Percentiles rank a stretch among this genome's conserved stretches.
Evolutionary conservation across 2,329 filamentous ascomycete genomes (phyloP).

Genomic region (Diaporthe ilicicola): DNA sequence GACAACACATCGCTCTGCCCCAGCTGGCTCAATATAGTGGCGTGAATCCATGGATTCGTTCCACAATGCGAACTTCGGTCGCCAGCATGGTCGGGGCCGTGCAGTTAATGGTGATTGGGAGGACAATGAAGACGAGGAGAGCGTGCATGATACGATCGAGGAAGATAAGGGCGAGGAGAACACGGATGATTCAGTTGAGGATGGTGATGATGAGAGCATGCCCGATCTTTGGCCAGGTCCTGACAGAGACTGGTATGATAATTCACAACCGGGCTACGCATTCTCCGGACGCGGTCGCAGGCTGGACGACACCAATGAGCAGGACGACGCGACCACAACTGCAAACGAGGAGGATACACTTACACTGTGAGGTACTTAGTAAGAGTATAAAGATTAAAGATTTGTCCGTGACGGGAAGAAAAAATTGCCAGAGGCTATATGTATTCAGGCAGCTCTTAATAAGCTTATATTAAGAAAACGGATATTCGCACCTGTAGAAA

Average conservation of each 20-base stretch:
- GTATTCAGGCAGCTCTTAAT: too few relatives aligned
- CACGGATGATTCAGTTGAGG: not conserved
- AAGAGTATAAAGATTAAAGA: too few relatives aligned
- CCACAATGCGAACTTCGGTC: too few relatives aligned
- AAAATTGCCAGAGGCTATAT: too few relatives aligned
- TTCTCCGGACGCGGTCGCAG: slow-evolving; percentile 20
- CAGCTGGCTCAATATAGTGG: not conserved
- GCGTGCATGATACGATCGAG: not conserved
- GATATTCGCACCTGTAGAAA: too few relatives aligned
- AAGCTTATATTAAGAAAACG: too few relatives aligned
- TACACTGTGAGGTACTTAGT: too few relatives aligned
- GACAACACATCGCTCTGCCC: not conserved
- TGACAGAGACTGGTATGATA: not conserved
- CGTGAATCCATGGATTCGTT: not conserved
- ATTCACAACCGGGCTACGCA: fast-evolving
- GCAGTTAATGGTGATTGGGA: not conserved
- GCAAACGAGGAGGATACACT: not conserved
- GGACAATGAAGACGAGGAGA: not conserved
- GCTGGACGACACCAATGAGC: not conserved
- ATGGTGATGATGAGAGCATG: not conserved
- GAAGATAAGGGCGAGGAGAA: not conserved
- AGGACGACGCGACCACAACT: not conserved
- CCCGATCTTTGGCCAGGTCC: not conserved
- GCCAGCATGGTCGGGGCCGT: slow-evolving; percentile 1
- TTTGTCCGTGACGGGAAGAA: too few relatives aligned